Conservation (phyloP, 306 rosid species). For the Cicer yamashitae region DNA sequence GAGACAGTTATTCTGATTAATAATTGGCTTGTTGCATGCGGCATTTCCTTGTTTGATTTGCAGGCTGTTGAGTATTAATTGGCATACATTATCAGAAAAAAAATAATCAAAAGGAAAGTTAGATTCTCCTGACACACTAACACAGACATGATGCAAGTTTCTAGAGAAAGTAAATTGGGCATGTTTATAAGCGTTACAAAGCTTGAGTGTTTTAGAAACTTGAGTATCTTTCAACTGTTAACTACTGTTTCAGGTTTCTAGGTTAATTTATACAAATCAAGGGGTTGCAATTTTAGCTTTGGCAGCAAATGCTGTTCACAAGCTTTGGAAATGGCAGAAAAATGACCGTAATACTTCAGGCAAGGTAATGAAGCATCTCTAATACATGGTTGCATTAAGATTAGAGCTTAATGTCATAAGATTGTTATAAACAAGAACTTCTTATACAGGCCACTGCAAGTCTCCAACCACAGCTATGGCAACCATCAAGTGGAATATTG, state of each 20-base stretch:
- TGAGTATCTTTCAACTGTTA: slow-evolving; percentile 19
- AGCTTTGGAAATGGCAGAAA: slow-evolving; percentile 99
- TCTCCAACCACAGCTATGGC: slow-evolving; percentile 86
- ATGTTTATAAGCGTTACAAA: background rate
- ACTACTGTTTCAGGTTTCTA: slow-evolving; percentile 75
- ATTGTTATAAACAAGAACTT: slow-evolving; percentile 47
- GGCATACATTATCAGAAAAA: too few species aligned
- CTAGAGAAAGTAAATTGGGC: background rate
- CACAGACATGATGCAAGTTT: background rate
- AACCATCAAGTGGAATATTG: slow-evolving; percentile 95
- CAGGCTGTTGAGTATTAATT: too few species aligned
- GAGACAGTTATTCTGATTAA: too few species aligned
- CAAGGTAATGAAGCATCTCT: slow-evolving; percentile 60
- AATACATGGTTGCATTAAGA: slow-evolving; percentile 37
- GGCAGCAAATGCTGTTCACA: slow-evolving; percentile 98
- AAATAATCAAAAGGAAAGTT: too few species aligned
- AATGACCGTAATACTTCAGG: slow-evolving; percentile 67
- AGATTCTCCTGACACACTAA: background rate
- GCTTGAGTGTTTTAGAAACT: background rate
- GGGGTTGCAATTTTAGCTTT: slow-evolving; percentile 91
- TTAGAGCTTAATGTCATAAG: slow-evolving; percentile 41
- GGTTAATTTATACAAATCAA: slow-evolving; percentile 93
- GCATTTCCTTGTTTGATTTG: too few species aligned
- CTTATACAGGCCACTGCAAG: slow-evolving; percentile 77
- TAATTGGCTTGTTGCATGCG: too few species aligned